Evolutionary conservation across 768 basidiomycete species (phyloP).

Genomic region (Lanmaoa rubissima): DNA sequence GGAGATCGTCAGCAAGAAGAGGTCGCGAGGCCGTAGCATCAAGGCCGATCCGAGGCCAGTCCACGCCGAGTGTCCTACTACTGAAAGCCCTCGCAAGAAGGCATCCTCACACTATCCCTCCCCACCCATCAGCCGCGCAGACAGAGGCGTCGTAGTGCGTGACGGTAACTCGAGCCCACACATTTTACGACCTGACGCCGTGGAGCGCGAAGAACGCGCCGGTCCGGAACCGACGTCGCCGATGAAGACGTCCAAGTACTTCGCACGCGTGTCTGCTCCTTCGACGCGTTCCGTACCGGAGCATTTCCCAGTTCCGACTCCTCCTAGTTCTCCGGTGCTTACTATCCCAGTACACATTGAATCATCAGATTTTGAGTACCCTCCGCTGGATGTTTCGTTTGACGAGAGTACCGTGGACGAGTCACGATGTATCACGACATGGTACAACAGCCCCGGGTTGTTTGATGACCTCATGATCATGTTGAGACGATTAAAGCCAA

Average conservation of each 20-base stretch:
- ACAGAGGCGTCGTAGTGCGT: not conserved
- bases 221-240: not conserved
- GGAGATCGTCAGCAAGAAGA: slow-evolving; percentile 14
- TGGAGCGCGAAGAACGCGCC: not conserved
- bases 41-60: not conserved
- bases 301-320: not conserved
- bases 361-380: slow-evolving; percentile 6
- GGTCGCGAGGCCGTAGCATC: too few relatives aligned
- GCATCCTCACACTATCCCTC: slow-evolving; percentile 5
- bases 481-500: slow-evolving; percentile 30
- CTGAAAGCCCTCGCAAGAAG: not conserved
- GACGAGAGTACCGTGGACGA: not conserved
- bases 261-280: not conserved
- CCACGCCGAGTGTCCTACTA: not conserved
- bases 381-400: not conserved
- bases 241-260: slow-evolving; percentile 24
- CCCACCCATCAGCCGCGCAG: not conserved
- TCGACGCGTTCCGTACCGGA: not conserved
- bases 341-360: slow-evolving; percentile 5
- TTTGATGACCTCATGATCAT: slow-evolving; percentile 27
- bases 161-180: not conserved
- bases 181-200: too few relatives aligned
- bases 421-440: not conserved
- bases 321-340: slow-evolving; percentile 3
- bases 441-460: slow-evolving; percentile 3